These are phyloP conservation scores for Sporisorium iseilematis-ciliati DNA, from an alignment of 1,284 basidiomycete species.

Conservation along the genomic window DNA sequence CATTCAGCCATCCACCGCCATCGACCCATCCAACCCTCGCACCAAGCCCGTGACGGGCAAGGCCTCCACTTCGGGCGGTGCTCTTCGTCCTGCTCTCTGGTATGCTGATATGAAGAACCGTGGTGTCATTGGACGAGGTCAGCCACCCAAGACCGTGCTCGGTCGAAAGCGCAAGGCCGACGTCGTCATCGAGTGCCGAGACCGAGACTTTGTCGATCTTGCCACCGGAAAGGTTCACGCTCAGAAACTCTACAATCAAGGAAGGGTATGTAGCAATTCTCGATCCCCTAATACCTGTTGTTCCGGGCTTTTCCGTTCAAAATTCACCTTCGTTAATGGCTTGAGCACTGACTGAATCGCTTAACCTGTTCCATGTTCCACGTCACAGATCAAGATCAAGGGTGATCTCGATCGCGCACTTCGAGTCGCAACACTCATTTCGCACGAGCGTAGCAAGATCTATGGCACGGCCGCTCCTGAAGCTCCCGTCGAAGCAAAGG, in stretches of 20 bases:
- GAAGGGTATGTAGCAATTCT: slow-evolving; percentile 45
- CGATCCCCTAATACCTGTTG: neutral
- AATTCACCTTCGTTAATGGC: too few species aligned
- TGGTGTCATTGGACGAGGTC: slow-evolving; percentile 56
- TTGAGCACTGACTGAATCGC: neutral
- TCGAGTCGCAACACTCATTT: slow-evolving; percentile 51
- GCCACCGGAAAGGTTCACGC: slow-evolving; percentile 63
- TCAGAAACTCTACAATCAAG: slow-evolving; percentile 55
- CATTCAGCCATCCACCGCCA: slow-evolving; percentile 56
- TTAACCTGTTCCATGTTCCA: neutral
- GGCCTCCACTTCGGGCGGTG: slow-evolving; percentile 52
- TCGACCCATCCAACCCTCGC: slow-evolving; percentile 60
- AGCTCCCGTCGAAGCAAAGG: slow-evolving; percentile 13
- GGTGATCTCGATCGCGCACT: slow-evolving; percentile 63
- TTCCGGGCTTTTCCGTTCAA: neutral
- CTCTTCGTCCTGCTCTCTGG: slow-evolving; percentile 61
- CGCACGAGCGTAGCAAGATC: slow-evolving; percentile 64
- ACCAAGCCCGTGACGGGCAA: slow-evolving; percentile 52
- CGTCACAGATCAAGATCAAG: slow-evolving; percentile 56
- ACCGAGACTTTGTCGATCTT: slow-evolving; percentile 63
- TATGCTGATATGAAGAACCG: slow-evolving; percentile 56
- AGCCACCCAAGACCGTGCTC: slow-evolving; percentile 58
- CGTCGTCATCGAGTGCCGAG: slow-evolving; percentile 64
- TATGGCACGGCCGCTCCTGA: slow-evolving; percentile 45
- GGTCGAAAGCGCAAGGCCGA: slow-evolving; percentile 63